A percentile compares a stretch with the other conserved stretches of the same genome.
Evolutionary conservation across 129 eudicot genomes (phyloP).

Genomic region (Flaveria ramosissima): DNA sequence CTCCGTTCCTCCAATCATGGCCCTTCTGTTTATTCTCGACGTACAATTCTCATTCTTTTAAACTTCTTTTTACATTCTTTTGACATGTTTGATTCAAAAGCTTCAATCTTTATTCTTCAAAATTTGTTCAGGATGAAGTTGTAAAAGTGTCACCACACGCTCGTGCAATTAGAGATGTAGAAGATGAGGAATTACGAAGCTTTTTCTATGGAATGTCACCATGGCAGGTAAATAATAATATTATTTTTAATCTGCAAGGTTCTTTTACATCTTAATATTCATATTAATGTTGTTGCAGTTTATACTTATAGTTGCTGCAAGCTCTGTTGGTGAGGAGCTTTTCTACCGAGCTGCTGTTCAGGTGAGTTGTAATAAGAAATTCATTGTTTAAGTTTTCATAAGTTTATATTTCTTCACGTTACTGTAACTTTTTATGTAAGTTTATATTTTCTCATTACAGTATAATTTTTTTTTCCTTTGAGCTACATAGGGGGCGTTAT

Average conservation of each 20-base stretch:
- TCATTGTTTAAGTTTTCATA: too few relatives aligned
- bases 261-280: not conserved
- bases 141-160: conserved; percentile 96
- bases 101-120: not conserved
- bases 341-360: conserved; percentile 97
- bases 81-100: not conserved
- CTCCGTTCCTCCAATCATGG: conserved; percentile 96
- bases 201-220: conserved; percentile 98
- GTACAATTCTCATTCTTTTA: conserved; percentile 41
- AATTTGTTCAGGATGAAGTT: conserved; percentile 76
- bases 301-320: conserved; percentile 87
- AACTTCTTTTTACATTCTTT: not conserved
- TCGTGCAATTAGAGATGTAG: conserved; percentile 97
- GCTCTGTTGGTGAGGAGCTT: conserved; percentile 98
- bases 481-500: conserved; percentile 73
- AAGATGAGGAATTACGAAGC: conserved; percentile 91
- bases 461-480: not conserved
- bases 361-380: conserved; percentile 39
- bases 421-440: too few relatives aligned
- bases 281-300: conserved; percentile 52
- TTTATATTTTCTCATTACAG: too few relatives aligned
- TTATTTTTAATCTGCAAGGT: not conserved
- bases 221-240: conserved; percentile 67
- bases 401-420: too few relatives aligned
- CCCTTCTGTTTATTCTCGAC: conserved; percentile 92